Conservation (phyloP, 495 filamentous ascomycete species). For the Xylaria palmicola region DNA sequence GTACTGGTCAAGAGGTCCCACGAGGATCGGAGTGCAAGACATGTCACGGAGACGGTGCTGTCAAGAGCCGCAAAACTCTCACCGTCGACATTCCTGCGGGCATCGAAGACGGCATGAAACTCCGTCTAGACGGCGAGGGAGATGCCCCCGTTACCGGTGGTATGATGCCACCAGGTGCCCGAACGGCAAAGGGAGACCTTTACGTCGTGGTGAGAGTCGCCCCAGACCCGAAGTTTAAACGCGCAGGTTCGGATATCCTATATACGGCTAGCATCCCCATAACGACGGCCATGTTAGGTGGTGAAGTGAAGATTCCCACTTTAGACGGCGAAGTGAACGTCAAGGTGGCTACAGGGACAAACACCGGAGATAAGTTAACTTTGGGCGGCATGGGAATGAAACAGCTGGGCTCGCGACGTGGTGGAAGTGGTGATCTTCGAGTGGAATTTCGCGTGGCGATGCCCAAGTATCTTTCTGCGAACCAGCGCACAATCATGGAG, state of each 20-base stretch:
- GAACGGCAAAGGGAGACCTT: constrained; percentile 73
- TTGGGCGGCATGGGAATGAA: constrained; percentile 90
- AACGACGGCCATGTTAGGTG: constrained; percentile 89
- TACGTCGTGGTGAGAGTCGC: constrained; percentile 83
- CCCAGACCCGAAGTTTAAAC: constrained; percentile 80
- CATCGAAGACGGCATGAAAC: constrained; percentile 91
- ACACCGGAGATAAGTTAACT: constrained; percentile 86
- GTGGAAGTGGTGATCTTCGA: constrained; percentile 71
- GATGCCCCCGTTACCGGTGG: constrained; percentile 77
- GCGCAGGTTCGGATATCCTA: constrained; percentile 81
- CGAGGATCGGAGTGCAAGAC: constrained; percentile 73
- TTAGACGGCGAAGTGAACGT: constrained; percentile 86
- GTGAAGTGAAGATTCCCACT: constrained; percentile 85
- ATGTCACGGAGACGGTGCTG: constrained; percentile 77
- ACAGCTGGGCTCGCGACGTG: constrained; percentile 59
- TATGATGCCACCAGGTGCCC: constrained; percentile 54
- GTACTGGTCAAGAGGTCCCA: constrained; percentile 69
- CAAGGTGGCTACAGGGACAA: constrained; percentile 84
- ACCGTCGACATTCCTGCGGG: constrained; percentile 88
- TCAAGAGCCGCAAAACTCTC: constrained; percentile 74
- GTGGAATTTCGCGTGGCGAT: constrained; percentile 94
- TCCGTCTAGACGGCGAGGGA: constrained; percentile 78
- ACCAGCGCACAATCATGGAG: constrained; percentile 88
- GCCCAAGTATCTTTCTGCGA: constrained; percentile 87
- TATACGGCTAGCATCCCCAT: constrained; percentile 90